Evolutionary conservation across 805 yeast genomes (phyloP).

Genomic region (Henningerozyma blattae): DNA sequence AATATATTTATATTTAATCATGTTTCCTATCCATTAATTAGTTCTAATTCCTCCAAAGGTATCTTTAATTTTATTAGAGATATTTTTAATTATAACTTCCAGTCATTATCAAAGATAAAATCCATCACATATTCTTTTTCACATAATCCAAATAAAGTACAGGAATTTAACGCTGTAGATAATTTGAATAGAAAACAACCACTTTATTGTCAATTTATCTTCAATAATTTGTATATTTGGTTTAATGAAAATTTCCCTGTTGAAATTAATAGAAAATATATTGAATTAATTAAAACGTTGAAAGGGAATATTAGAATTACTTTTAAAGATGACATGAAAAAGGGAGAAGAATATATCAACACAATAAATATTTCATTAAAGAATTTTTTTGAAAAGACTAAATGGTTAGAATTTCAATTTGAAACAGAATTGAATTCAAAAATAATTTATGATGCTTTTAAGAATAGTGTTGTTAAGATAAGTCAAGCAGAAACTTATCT

Average conservation of each 20-base stretch:
- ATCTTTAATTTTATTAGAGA: constrained; percentile 7
- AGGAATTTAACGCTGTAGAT: not conserved
- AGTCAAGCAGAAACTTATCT: constrained; percentile 24
- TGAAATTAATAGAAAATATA: constrained; percentile 7
- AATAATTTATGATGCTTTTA: too few species aligned
- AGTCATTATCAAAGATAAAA: not conserved
- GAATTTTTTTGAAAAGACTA: constrained; percentile 2
- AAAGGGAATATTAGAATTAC: constrained; percentile 7
- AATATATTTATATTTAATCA: constrained; percentile 9
- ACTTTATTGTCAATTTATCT: constrained; percentile 4
- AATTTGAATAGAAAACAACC: too few species aligned
- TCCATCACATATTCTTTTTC: not conserved
- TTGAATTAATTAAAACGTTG: constrained; percentile 5
- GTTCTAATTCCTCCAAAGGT: constrained; percentile 6
- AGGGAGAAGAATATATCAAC: too few species aligned
- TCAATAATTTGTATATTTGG: constrained; percentile 11
- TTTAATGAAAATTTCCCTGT: constrained; percentile 7
- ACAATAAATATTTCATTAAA: too few species aligned
- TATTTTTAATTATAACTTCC: constrained; percentile 2
- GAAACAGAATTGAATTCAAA: too few species aligned
- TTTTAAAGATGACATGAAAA: not conserved
- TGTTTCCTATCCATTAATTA: constrained; percentile 9
- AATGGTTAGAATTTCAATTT: constrained; percentile 6
- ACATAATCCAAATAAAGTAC: not conserved
- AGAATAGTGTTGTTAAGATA: constrained; percentile 15